These are phyloP conservation scores for Colletotrichum sp. DNA, from an alignment of 2,329 filamentous ascomycete genomes.

Conservation along the genomic window DNA sequence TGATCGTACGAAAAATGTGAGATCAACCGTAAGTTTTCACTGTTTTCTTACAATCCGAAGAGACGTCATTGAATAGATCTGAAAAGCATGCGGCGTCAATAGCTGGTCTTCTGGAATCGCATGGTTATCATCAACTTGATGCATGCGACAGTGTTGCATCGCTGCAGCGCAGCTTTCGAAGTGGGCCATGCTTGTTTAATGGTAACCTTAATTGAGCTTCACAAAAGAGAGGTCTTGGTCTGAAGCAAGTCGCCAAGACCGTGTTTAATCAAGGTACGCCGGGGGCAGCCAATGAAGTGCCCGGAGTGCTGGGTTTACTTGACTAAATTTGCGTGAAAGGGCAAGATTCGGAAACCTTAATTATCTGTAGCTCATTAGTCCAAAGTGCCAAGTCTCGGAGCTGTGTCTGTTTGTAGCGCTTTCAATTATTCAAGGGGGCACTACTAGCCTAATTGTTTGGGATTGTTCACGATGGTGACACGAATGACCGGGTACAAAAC, in stretches of 20 bases:
- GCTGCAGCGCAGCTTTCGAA: neutral
- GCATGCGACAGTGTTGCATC: neutral
- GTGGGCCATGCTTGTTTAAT: neutral
- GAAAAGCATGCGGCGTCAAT: neutral
- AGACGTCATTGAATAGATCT: neutral
- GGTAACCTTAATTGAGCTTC: neutral
- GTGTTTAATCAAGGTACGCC: neutral
- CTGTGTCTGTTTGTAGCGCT: neutral
- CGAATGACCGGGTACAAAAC: neutral
- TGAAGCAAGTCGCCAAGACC: neutral
- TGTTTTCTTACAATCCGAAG: neutral
- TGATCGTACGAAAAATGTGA: neutral
- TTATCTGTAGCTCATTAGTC: neutral
- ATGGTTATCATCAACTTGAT: neutral
- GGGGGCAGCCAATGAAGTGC: neutral
- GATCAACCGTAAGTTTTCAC: neutral
- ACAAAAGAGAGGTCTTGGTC: neutral
- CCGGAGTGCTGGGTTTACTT: neutral
- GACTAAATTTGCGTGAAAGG: neutral
- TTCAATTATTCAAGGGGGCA: neutral
- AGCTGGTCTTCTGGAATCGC: neutral
- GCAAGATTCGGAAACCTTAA: neutral
- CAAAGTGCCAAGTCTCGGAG: neutral
- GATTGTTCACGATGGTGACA: neutral
- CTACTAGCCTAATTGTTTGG: neutral